phyloP scores from a whole-genome alignment of 1,284 basidiomycete genomes.

The Leccinum subrobustum region DNA sequence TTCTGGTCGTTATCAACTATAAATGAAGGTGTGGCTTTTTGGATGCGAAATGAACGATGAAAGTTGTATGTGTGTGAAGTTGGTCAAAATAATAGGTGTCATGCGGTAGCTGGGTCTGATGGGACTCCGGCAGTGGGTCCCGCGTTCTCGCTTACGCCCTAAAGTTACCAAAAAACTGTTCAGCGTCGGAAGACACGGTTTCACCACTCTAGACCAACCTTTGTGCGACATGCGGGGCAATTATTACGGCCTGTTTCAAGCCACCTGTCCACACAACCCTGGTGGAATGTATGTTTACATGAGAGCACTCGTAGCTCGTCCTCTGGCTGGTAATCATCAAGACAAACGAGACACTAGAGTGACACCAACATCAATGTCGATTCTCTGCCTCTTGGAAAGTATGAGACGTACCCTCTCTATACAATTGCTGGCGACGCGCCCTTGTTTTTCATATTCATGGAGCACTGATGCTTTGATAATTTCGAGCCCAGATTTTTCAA shows the following conservation, averaged over 20 bases:
- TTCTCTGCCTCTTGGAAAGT: neutral
- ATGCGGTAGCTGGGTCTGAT: conserved; percentile 8
- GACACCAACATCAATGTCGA: neutral
- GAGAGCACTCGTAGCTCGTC: conserved; percentile 77
- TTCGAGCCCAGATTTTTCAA: conserved; percentile 75
- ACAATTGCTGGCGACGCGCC: conserved; percentile 72
- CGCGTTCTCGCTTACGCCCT: conserved; percentile 30
- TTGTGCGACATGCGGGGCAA: conserved; percentile 84
- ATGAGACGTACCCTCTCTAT: conserved; percentile 63
- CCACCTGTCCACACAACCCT: conserved; percentile 85
- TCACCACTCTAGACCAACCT: conserved; percentile 39
- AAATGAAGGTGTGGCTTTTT: conserved; percentile 20
- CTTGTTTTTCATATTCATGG: conserved; percentile 51
- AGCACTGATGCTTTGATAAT: conserved; percentile 62
- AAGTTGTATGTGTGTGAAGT: conserved; percentile 4
- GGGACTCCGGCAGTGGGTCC: conserved; percentile 10
- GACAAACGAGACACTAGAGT: conserved; percentile 72
- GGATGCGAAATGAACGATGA: conserved; percentile 3
- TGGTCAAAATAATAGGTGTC: conserved; percentile 2
- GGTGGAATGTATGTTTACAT: conserved; percentile 86
- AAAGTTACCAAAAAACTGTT: neutral
- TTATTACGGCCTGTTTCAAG: conserved; percentile 82
- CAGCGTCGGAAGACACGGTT: neutral
- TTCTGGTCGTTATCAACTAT: conserved; percentile 10
- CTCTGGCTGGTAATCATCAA: conserved; percentile 75